Evolutionary conservation across 139 green algal genomes (phyloP), one percentile per base, ranked within the genome.

Genomic region (Mesostigma viride): DNA sequence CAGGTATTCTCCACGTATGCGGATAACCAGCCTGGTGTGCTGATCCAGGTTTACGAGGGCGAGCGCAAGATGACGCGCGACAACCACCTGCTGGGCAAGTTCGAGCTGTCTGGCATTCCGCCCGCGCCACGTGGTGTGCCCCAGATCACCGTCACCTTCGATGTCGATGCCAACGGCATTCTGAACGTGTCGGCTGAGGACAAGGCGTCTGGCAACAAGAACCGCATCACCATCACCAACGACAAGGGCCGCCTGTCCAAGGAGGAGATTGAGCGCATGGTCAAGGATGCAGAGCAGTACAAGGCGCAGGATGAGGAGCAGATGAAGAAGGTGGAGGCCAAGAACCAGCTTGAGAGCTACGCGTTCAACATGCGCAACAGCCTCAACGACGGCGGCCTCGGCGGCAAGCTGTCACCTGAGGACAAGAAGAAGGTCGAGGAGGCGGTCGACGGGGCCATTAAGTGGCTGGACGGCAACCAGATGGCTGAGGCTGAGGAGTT

Each of bases 221-320:
- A 91, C 79, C 95, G 94, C 79, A 96, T 97, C 80, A 97, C 91
- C 58, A 97, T 97, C 81, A 97, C 91, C 63, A 96, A 97, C 72
- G 91, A 96, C 82, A 97, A 96, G 88, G 91, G 91, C 44, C 81
- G 89, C 5, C 82, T 96, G 17, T 85, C 63, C 67, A 96, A 95
- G 84, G 91, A 96, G 0, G 92, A 97, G 33, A 96, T 96, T 58
- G 92, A 97, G 85, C 83, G 87, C 63, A 96, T 97, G 89, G 91
- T 97, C n/a, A n/a, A n/a, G 40, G 84, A 91, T 24, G 90, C 88
- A 14, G 91, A 97, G 85, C 91, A 94, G 87, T 96, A 93, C 90
- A 95, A 96, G 86, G 82, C 81, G 0, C 89, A 97, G 65, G 91
- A 97, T 66, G 90, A 96, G 76, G 79, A 80, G 69, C 83, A 89